Evolutionary conservation across 805 yeast genomes (phyloP).

Genomic region (Saturnispora sanitii): DNA sequence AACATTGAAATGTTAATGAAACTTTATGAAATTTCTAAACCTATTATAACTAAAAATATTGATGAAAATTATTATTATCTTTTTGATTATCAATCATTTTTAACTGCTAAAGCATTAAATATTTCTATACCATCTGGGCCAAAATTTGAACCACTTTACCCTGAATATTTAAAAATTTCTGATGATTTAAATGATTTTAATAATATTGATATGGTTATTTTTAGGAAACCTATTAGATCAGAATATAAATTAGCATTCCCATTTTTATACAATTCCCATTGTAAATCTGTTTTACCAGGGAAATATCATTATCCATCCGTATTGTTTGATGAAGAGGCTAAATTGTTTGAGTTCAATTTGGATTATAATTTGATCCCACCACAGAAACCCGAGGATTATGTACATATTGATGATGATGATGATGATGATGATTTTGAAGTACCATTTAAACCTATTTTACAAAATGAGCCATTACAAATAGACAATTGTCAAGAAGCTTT

Average conservation of each 20-base stretch:
- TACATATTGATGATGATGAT: constrained; percentile 17
- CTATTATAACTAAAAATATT: constrained; percentile 41
- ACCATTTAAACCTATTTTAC: constrained; percentile 43
- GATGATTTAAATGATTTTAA: constrained; percentile 89
- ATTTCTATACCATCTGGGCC: constrained; percentile 93
- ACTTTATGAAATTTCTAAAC: constrained; percentile 59
- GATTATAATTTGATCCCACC: constrained; percentile 45
- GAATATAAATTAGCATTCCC: constrained; percentile 88
- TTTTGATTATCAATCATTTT: constrained; percentile 70
- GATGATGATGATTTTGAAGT: constrained; percentile 31
- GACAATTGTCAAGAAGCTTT: constrained; percentile 48
- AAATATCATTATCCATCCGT: constrained; percentile 57
- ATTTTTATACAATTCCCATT: constrained; percentile 68
- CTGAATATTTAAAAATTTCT: constrained; percentile 48
- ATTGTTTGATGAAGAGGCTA: constrained; percentile 42
- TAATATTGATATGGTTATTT: constrained; percentile 76
- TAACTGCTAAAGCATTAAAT: constrained; percentile 86
- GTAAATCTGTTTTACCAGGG: constrained; percentile 50
- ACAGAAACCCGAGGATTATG: constrained; percentile 5
- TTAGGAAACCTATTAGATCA: constrained; percentile 64
- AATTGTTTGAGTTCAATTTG: constrained; percentile 49
- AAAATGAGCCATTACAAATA: constrained; percentile 34
- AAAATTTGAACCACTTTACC: constrained; percentile 77
- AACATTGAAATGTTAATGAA: constrained; percentile 52
- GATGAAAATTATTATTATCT: constrained; percentile 58